Conservation (phyloP, 2,329 filamentous ascomycete genomes). For the Domatiomyces globalis region DNA sequence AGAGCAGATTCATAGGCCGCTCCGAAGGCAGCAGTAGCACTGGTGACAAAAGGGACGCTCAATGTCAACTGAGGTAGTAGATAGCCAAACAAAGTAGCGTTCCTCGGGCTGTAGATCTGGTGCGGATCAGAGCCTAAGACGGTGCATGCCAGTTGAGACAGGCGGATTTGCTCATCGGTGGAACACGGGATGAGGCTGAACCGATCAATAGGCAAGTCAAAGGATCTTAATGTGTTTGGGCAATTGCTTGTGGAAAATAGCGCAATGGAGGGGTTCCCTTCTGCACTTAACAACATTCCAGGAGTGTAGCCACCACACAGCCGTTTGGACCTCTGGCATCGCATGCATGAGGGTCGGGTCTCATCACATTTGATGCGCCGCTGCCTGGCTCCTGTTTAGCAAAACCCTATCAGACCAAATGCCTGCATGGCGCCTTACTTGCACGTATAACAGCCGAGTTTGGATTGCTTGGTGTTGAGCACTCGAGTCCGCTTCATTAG, state of each 20-base stretch:
- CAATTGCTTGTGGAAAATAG: too few species aligned
- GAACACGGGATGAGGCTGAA: neutral
- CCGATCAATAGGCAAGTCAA: too few species aligned
- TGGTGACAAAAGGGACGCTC: neutral
- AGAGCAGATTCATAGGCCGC: neutral
- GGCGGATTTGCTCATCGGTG: neutral
- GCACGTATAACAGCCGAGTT: neutral
- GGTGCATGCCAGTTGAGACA: neutral
- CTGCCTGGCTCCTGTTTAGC: neutral
- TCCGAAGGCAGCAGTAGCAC: constrained; percentile 1
- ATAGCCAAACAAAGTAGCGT: neutral
- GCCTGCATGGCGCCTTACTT: neutral
- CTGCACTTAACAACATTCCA: too few species aligned
- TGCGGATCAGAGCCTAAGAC: neutral
- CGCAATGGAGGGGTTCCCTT: too few species aligned
- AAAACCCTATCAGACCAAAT: neutral
- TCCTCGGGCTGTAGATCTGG: neutral
- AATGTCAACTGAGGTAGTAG: neutral
- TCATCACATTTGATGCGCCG: constrained; percentile 2
- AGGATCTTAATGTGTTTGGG: neutral
- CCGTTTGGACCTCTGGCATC: neutral
- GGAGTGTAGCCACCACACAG: neutral
- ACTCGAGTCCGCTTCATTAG: neutral
- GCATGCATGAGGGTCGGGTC: neutral
- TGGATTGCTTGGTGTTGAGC: neutral